Conservation (phyloP, 495 filamentous ascomycete genomes). For the Podospora tetraspora region DNA sequence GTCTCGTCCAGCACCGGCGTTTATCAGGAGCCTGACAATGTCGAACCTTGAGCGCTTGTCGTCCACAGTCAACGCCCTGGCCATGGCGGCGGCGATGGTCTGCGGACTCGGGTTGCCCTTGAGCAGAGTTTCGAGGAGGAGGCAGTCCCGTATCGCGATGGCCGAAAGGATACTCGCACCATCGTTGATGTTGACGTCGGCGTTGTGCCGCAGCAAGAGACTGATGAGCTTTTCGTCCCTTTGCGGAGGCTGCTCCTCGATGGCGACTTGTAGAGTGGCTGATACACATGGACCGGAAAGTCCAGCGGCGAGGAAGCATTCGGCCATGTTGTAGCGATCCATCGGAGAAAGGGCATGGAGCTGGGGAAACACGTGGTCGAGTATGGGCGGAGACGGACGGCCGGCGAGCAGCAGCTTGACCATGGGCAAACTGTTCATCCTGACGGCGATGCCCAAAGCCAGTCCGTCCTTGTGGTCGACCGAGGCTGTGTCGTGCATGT, state of each 20-base stretch:
- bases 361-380: constrained; percentile 37
- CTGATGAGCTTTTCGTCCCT: constrained; percentile 40
- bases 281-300: constrained; percentile 32
- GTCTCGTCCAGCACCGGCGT: constrained; percentile 33
- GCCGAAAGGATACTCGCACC: constrained; percentile 38
- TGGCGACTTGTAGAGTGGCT: constrained; percentile 38
- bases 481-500: constrained; percentile 41
- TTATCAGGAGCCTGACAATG: constrained; percentile 38
- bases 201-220: constrained; percentile 40
- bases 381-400: constrained; percentile 35
- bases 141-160: constrained; percentile 33
- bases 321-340: constrained; percentile 37
- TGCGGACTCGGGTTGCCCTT: constrained; percentile 34
- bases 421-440: constrained; percentile 32
- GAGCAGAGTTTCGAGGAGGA: constrained; percentile 34
- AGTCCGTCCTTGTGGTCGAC: constrained; percentile 40
- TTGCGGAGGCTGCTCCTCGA: constrained; percentile 36
- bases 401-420: constrained; percentile 35
- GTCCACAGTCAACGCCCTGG: constrained; percentile 33
- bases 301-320: constrained; percentile 37
- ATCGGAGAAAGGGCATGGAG: constrained; percentile 26
- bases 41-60: constrained; percentile 29
- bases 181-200: constrained; percentile 43
- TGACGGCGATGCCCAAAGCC: constrained; percentile 39
- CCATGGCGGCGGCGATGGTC: constrained; percentile 32